Percentiles rank a stretch among this genome's conserved stretches.
Evolutionary conservation across 2,329 filamentous ascomycete genomes (phyloP).

Genomic region (Cercospora canescens): DNA sequence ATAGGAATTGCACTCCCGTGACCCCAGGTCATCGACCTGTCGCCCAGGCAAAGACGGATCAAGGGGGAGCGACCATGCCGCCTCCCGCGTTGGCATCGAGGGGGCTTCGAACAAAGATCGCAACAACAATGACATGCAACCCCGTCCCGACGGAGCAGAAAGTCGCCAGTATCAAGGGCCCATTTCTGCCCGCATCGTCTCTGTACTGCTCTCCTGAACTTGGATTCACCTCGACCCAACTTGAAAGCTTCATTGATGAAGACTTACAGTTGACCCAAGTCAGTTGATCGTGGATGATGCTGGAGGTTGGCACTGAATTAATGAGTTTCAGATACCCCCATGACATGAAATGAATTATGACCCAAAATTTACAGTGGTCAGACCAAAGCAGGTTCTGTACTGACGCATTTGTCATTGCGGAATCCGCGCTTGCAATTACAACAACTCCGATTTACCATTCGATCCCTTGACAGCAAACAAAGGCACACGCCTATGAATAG

Average conservation of each 20-base stretch:
- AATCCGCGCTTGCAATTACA: background rate
- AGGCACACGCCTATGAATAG: background rate
- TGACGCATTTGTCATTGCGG: too few species aligned
- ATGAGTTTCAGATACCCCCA: background rate
- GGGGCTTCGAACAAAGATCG: background rate
- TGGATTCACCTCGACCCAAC: constrained; percentile 34
- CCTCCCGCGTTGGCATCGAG: constrained; percentile 14
- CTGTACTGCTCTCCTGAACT: constrained; percentile 24
- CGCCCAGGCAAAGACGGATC: background rate
- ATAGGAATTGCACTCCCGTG: background rate
- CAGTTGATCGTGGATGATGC: background rate
- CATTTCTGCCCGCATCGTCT: constrained; percentile 22
- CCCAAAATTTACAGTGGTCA: background rate
- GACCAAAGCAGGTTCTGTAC: too few species aligned
- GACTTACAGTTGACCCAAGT: constrained; percentile 38
- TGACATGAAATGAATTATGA: background rate
- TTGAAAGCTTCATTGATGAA: constrained; percentile 38
- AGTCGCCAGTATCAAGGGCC: constrained; percentile 16
- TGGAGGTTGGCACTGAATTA: background rate
- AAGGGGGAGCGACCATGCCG: background rate
- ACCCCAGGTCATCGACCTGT: background rate
- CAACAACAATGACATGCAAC: background rate
- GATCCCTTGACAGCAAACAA: background rate
- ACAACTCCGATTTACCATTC: background rate
- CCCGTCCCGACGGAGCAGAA: constrained; percentile 1